These are phyloP conservation scores for Colletotrichum caudatum DNA, from an alignment of 2,329 filamentous ascomycete species.

Conservation along the genomic window DNA sequence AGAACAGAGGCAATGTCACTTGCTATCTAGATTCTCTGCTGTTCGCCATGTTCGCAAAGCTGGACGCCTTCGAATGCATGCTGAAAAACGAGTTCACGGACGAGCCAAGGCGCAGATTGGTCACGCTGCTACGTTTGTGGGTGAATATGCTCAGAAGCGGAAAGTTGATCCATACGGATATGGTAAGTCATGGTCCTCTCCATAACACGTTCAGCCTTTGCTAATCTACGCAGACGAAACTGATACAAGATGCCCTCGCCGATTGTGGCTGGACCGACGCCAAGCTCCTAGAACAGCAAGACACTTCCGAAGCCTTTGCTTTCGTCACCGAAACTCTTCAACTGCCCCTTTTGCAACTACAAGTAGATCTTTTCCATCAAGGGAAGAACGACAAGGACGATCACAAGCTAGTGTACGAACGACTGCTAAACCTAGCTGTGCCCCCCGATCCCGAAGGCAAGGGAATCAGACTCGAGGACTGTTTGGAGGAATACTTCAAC, in stretches of 20 bases:
- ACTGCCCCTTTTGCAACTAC: slow-evolving; percentile 86
- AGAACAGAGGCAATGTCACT: slow-evolving; percentile 88
- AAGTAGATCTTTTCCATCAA: slow-evolving; percentile 94
- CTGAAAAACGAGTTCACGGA: slow-evolving; percentile 83
- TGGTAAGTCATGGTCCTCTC: slow-evolving; percentile 66
- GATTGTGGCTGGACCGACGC: slow-evolving; percentile 93
- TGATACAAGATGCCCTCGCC: slow-evolving; percentile 84
- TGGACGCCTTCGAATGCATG: slow-evolving; percentile 94
- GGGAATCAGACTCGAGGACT: slow-evolving; percentile 86
- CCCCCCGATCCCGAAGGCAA: slow-evolving; percentile 78
- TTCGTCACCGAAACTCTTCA: slow-evolving; percentile 94
- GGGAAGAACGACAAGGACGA: slow-evolving; percentile 89
- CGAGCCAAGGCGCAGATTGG: slow-evolving; percentile 76
- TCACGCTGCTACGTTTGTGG: slow-evolving; percentile 86
- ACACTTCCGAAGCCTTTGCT: slow-evolving; percentile 94
- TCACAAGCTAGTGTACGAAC: slow-evolving; percentile 94
- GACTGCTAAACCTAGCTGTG: slow-evolving; percentile 91
- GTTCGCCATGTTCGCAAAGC: slow-evolving; percentile 94
- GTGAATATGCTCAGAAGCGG: slow-evolving; percentile 91
- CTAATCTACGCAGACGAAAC: slow-evolving; percentile 72
- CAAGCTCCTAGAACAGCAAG: slow-evolving; percentile 82
- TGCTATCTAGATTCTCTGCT: slow-evolving; percentile 93
- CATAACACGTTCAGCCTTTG: not conserved
- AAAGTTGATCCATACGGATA: slow-evolving; percentile 84
- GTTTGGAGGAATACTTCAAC: slow-evolving; percentile 95